Evolutionary conservation across 2,329 filamentous ascomycete genomes (phyloP).

Genomic region (Trichoderma simmonsii): DNA sequence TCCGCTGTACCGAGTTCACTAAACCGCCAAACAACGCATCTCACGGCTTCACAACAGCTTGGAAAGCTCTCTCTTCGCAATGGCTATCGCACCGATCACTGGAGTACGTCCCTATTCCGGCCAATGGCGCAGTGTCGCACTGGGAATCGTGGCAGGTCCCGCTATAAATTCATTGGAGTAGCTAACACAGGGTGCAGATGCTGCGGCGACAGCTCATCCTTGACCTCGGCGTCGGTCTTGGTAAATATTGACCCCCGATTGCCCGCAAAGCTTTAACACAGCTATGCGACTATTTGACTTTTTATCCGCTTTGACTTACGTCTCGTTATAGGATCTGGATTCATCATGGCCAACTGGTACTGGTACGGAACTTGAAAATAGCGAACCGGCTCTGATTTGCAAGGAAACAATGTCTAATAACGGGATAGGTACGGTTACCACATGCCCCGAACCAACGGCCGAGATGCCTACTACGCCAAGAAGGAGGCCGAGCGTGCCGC

Average conservation of each 20-base stretch:
- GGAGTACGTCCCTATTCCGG: conserved; percentile 48
- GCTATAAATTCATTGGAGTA: conserved; percentile 2
- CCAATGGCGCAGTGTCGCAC: conserved; percentile 32
- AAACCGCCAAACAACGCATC: conserved; percentile 24
- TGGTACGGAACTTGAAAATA: conserved; percentile 45
- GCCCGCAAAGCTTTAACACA: neutral
- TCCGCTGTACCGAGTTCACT: conserved; percentile 12
- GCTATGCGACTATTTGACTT: neutral
- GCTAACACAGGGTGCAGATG: conserved; percentile 43
- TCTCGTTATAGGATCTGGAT: conserved; percentile 49
- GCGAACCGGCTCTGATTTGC: neutral
- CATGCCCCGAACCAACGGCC: conserved; percentile 56
- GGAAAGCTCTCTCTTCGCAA: conserved; percentile 36
- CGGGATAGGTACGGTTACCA: conserved; percentile 58
- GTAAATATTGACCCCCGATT: conserved; percentile 37
- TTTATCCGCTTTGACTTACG: conserved; percentile 32
- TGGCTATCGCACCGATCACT: conserved; percentile 57
- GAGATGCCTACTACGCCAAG: conserved; percentile 58
- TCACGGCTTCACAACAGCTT: conserved; percentile 25
- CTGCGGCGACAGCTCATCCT: conserved; percentile 57
- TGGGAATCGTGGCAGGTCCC: conserved; percentile 34
- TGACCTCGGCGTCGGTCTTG: conserved; percentile 54
- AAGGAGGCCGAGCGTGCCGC: conserved; percentile 55
- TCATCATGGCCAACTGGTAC: conserved; percentile 53
- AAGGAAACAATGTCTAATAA: neutral